These are phyloP conservation scores for Rhizophlyctis rosea DNA, from an alignment of 192 early-diverging fungal species.

Conservation along the genomic window DNA sequence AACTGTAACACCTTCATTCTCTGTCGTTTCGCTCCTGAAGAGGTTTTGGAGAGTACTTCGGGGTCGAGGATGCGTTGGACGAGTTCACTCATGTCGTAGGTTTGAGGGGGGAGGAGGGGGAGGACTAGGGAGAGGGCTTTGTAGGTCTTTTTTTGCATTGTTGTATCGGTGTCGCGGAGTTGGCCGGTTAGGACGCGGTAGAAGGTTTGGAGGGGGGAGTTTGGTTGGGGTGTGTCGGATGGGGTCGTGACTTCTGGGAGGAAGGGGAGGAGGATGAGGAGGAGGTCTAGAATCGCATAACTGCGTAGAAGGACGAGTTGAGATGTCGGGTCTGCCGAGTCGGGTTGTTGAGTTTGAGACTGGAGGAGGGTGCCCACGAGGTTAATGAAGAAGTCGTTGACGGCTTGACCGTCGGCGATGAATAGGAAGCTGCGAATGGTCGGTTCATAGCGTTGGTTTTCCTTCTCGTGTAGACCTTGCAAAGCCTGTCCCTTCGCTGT, in stretches of 20 bases:
- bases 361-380: constrained; percentile 47
- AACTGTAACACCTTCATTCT: constrained; percentile 68
- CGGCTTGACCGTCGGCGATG: constrained; percentile 44
- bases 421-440: constrained; percentile 40
- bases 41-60: constrained; percentile 63
- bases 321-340: constrained; percentile 60
- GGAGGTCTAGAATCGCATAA: constrained; percentile 87
- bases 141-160: constrained; percentile 94
- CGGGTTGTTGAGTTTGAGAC: constrained; percentile 37
- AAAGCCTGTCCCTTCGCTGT: constrained; percentile 42
- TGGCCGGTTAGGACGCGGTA: constrained; percentile 49
- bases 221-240: constrained; percentile 3
- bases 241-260: constrained; percentile 51
- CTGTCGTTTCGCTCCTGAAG: constrained; percentile 74
- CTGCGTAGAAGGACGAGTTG: constrained; percentile 62
- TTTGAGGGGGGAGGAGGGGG: constrained; percentile 24
- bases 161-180: constrained; percentile 64
- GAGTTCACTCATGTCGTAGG: constrained; percentile 53
- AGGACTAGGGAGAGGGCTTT: constrained; percentile 72
- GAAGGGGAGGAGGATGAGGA: constrained; percentile 68
- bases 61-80: constrained; percentile 58
- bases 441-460: constrained; percentile 39
- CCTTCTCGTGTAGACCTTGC: constrained; percentile 44
- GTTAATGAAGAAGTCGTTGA: constrained; percentile 47
- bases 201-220: constrained; percentile 33